Conservation (phyloP, 202 grass and related monocot species). For the Musa balbisiana region DNA sequence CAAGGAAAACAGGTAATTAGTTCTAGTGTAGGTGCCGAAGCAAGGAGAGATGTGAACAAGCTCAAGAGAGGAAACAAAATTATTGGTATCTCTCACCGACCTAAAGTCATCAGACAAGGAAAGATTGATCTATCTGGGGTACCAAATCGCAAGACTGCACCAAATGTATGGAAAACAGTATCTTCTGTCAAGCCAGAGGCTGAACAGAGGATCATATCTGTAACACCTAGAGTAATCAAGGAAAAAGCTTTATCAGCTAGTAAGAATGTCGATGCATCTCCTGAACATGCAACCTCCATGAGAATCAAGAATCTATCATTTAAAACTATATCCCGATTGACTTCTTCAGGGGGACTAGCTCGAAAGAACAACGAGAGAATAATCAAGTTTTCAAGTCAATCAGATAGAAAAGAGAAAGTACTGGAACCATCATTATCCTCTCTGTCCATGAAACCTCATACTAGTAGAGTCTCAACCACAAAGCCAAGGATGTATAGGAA, state of each 20-base stretch:
- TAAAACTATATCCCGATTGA: constrained; percentile 3
- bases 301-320: constrained; percentile 6
- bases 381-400: constrained; percentile 13
- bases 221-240: constrained; percentile 27
- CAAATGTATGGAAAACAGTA: not conserved
- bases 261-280: constrained; percentile 16
- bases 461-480: constrained; percentile 26
- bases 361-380: constrained; percentile 27
- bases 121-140: constrained; percentile 9
- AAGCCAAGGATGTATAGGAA: constrained; percentile 27
- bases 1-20: not conserved
- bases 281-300: constrained; percentile 12
- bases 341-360: constrained; percentile 22
- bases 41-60: constrained; percentile 20
- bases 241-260: constrained; percentile 24
- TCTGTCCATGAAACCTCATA: constrained; percentile 28
- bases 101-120: constrained; percentile 20
- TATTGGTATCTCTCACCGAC: constrained; percentile 18
- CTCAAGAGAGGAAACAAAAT: constrained; percentile 20
- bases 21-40: constrained; percentile 4
- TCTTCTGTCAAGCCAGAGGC: constrained; percentile 6
- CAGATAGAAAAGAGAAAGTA: constrained; percentile 26
- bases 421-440: constrained; percentile 31
- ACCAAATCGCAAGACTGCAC: constrained; percentile 10
- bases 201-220: constrained; percentile 27